Conservation (phyloP, 495 filamentous ascomycete species). For the Cudoniella acicularis region DNA sequence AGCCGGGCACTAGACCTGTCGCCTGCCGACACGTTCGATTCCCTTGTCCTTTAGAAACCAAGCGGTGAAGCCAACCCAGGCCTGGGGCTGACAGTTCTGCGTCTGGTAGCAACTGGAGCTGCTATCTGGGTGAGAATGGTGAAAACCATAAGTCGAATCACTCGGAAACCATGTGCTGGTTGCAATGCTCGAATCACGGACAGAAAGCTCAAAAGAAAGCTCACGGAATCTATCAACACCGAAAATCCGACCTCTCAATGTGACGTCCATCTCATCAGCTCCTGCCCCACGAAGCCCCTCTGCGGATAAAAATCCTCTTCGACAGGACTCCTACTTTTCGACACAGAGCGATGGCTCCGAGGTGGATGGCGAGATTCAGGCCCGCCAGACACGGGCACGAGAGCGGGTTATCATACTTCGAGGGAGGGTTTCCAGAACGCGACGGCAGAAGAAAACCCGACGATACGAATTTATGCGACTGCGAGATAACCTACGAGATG, state of each 20-base stretch:
- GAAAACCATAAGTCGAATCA: background rate
- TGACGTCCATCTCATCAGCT: background rate
- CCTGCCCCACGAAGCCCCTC: background rate
- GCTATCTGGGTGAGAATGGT: background rate
- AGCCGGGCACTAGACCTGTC: background rate
- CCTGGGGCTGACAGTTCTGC: background rate
- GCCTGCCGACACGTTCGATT: background rate
- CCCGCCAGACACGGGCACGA: conserved; percentile 9
- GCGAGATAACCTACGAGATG: conserved; percentile 6
- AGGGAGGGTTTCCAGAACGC: conserved; percentile 11
- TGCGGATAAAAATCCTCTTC: background rate
- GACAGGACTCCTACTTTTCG: conserved; percentile 22
- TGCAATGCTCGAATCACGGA: conserved; percentile 2
- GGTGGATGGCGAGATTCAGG: background rate
- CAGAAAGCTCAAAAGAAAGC: conserved; percentile 5
- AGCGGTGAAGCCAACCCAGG: background rate
- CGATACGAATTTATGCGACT: conserved; percentile 3
- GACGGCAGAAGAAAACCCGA: conserved; percentile 1
- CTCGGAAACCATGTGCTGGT: background rate
- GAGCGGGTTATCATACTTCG: conserved; percentile 18
- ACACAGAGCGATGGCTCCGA: background rate
- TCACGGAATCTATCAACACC: background rate
- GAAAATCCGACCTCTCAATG: background rate
- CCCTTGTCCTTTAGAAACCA: background rate
- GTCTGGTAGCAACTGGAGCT: background rate